Evolutionary conservation across 2,329 filamentous ascomycete species (phyloP).

Genomic region (Penicillium expansum): DNA sequence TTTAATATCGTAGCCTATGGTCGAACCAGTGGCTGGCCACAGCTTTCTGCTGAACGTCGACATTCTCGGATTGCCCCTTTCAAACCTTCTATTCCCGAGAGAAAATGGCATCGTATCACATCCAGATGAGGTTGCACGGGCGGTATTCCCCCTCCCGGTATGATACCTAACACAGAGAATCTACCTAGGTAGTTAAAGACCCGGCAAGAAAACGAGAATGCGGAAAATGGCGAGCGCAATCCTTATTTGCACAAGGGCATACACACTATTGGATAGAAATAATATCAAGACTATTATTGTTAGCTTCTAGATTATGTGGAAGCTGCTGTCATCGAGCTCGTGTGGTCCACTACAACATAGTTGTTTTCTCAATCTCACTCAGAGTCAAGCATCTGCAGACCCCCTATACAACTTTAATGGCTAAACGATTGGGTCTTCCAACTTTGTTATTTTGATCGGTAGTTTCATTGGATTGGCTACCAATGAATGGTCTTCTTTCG

Average conservation of each 20-base stretch:
- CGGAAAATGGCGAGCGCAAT: slow-evolving; percentile 41
- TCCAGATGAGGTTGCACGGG: too few species aligned
- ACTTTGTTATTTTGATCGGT: slow-evolving; percentile 57
- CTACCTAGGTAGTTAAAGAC: too few species aligned
- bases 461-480: slow-evolving; percentile 55
- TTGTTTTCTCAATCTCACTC: slow-evolving; percentile 64
- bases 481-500: slow-evolving; percentile 55
- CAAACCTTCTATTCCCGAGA: too few species aligned
- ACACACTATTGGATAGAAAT: slow-evolving; percentile 52
- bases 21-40: too few species aligned
- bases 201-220: slow-evolving; percentile 16
- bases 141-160: too few species aligned
- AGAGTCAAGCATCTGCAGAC: slow-evolving; percentile 53
- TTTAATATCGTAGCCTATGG: too few species aligned
- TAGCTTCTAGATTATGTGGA: slow-evolving; percentile 62
- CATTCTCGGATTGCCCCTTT: too few species aligned
- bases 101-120: too few species aligned
- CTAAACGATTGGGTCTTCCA: slow-evolving; percentile 54
- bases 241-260: slow-evolving; percentile 56
- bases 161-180: too few species aligned
- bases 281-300: slow-evolving; percentile 35
- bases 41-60: too few species aligned
- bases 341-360: too few species aligned
- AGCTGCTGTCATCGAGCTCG: slow-evolving; percentile 46
- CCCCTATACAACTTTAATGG: slow-evolving; percentile 56